Base-by-base conservation (phyloP, 1,284 basidiomycete species). In the Irpex sp. region DNA sequence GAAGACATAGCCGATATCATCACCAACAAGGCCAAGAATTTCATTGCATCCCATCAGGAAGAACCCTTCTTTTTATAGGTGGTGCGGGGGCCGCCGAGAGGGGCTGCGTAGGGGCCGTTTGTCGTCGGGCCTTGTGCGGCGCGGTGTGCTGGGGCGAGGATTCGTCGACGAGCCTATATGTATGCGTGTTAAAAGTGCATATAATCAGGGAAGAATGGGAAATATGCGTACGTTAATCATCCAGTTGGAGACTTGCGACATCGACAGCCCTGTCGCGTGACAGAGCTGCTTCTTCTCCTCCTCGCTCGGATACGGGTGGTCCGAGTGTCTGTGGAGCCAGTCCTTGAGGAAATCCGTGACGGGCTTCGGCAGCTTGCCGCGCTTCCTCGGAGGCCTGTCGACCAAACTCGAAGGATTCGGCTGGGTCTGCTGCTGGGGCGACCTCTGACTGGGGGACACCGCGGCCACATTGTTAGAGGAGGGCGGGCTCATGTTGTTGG, bases 241-340 rank as follows among this genome's bases (percentile, higher is more conserved):
- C 92, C 92, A 94, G 73, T 94, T 94, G 62, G 89, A 91, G 1
- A 95, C 92, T 75, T 95, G 93, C 74, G 84, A 89, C 87, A 95
- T 94, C 74, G 87, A 92, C 66, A 95, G 78, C 13, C 91, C 91
- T 0, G 93, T 95, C 57, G 89, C 88, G 70, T 89, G 85, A 76
- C 93, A 95, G 64, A 95, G 78, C 71, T 90, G 87, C 70, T 94
- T 93, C 78, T 95, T 95, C 80, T 95, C 93, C 68, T 94, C 92
- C 72, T 95, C 92, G 66, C 87, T 90, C 21, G 93, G 94, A 73
- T 95, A 95, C 7, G 93, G 93, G 70, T 95, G 93, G 72, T 93
- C 90, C 2, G 90, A 90, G 72, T 95, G 93, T 64, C 89, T 86
- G 71, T 95, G 88, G 46, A 95, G 79, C 94, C 94, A 95, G n/a